These are phyloP conservation scores for Crithidia expoeki DNA, from an alignment of 208 protist genomes.

Conservation along the genomic window DNA sequence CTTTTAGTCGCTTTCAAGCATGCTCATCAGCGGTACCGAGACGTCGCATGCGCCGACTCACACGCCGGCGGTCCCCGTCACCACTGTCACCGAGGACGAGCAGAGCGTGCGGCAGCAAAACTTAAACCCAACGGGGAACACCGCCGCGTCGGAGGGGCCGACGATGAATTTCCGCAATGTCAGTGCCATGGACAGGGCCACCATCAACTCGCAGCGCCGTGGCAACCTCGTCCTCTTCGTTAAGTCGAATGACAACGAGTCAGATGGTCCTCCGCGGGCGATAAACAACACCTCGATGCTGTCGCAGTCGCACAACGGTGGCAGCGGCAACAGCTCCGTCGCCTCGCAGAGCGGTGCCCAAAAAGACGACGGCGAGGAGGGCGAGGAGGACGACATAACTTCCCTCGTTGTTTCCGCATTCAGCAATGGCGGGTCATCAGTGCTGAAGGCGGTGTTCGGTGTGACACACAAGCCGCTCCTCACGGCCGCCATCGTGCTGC, in stretches of 20 bases:
- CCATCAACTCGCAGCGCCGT: constrained; percentile 22
- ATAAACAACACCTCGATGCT: neutral
- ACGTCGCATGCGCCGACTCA: neutral
- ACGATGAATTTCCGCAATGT: constrained; percentile 14
- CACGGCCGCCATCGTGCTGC: constrained; percentile 43
- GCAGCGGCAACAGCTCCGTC: constrained; percentile 3
- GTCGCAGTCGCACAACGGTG: neutral
- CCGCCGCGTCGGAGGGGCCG: constrained; percentile 4
- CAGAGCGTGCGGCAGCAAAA: constrained; percentile 17
- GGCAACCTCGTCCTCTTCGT: constrained; percentile 38
- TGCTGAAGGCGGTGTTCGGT: constrained; percentile 4
- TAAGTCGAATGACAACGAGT: constrained; percentile 34
- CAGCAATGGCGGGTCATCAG: neutral
- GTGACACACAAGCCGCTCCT: constrained; percentile 29
- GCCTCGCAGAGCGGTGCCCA: neutral
- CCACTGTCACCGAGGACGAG: constrained; percentile 15
- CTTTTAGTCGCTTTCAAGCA: neutral
- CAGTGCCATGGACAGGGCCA: constrained; percentile 6
- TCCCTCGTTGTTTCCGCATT: constrained; percentile 12
- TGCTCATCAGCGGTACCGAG: constrained; percentile 12
- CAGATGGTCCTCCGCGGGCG: constrained; percentile 10
- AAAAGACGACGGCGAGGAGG: constrained; percentile 2
- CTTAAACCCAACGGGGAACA: neutral
- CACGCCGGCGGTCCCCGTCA: neutral
- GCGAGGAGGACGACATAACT: constrained; percentile 4